Conservation (phyloP, 257 asterid genomes). For the Plantago ovata region DNA sequence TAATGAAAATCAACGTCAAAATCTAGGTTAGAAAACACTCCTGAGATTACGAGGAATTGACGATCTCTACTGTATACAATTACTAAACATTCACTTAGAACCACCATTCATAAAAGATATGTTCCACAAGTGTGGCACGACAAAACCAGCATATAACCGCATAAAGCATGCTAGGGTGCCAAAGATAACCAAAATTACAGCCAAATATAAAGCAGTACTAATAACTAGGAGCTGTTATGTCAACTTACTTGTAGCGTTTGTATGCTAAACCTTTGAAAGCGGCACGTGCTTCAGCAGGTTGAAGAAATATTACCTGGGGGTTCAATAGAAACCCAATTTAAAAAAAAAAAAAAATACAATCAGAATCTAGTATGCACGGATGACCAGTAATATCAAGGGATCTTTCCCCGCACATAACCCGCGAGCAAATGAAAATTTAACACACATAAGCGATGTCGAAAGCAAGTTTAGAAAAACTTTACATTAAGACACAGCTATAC, state of each 20-base stretch:
- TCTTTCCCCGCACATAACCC: too few relatives aligned
- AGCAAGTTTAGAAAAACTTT: too few relatives aligned
- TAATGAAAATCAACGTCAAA: too few relatives aligned
- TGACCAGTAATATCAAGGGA: conserved; percentile 9
- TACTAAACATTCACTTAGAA: too few relatives aligned
- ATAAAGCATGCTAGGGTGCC: conserved; percentile 6
- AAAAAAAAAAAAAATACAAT: conserved; percentile 11
- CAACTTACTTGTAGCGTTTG: conserved; percentile 90
- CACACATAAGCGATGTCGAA: too few relatives aligned
- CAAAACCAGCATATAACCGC: background rate
- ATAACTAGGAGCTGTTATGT: conserved; percentile 8
- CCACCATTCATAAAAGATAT: too few relatives aligned
- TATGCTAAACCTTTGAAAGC: conserved; percentile 76
- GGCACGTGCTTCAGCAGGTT: conserved; percentile 84
- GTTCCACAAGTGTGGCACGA: too few relatives aligned
- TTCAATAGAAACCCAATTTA: conserved; percentile 16
- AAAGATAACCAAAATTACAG: background rate
- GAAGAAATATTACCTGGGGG: conserved; percentile 71
- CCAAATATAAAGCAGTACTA: conserved; percentile 2
- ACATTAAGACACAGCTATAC: too few relatives aligned
- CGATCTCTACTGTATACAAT: too few relatives aligned
- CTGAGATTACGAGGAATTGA: too few relatives aligned
- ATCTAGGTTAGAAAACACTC: too few relatives aligned
- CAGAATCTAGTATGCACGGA: background rate
- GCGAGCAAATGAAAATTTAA: too few relatives aligned